Conservation (phyloP, 2,329 filamentous ascomycete species). For the Huntiella moniliformis region DNA sequence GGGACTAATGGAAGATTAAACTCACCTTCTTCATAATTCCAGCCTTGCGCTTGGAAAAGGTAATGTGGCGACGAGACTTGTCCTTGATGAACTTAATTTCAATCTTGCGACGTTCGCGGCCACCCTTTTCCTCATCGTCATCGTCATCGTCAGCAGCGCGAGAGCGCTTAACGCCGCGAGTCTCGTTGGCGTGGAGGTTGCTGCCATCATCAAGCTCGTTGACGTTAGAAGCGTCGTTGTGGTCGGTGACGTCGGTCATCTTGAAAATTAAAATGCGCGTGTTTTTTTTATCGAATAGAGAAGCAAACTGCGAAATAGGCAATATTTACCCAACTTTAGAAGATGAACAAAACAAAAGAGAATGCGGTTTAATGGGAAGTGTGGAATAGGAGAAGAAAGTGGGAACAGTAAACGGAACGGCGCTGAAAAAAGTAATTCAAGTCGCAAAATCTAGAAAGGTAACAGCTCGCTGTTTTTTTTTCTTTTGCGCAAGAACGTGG, state of each 20-base stretch:
- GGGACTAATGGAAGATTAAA: conserved; percentile 13
- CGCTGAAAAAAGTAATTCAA: too few species aligned
- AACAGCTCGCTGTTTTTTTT: too few species aligned
- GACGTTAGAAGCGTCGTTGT: conserved; percentile 58
- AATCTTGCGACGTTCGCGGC: conserved; percentile 96
- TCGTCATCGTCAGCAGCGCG: conserved; percentile 86
- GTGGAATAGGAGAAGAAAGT: neutral
- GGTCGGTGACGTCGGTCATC: conserved; percentile 68
- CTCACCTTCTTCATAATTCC: conserved; percentile 99
- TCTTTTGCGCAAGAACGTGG: too few species aligned
- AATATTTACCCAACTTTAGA: conserved; percentile 1
- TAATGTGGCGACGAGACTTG: conserved; percentile 98
- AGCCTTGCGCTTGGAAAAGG: conserved; percentile 98
- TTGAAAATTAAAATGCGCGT: conserved; percentile 9
- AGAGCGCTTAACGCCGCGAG: conserved; percentile 74
- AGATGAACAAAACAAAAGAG: neutral
- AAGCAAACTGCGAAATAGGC: neutral
- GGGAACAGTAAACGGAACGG: neutral
- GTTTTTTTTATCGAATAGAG: conserved; percentile 1
- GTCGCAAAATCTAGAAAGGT: too few species aligned
- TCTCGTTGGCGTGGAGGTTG: conserved; percentile 42
- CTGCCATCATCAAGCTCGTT: conserved; percentile 57
- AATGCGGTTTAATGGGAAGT: neutral
- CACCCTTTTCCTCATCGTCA: conserved; percentile 93
- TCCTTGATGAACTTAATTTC: conserved; percentile 99